Percentiles rank a stretch among this genome's conserved stretches.
phyloP scores from a whole-genome alignment of 768 basidiomycete species.

The Boletales sp. region DNA sequence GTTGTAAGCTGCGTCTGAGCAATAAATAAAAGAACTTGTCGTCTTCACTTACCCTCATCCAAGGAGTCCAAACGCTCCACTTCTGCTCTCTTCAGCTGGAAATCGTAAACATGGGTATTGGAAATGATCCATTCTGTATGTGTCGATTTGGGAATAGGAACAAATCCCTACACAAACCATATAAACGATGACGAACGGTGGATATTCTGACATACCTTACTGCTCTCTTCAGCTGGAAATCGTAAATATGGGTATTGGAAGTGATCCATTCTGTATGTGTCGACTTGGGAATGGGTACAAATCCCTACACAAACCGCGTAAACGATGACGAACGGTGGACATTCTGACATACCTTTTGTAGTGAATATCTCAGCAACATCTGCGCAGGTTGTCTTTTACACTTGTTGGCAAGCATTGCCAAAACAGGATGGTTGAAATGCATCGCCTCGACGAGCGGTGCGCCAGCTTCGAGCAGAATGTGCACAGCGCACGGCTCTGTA shows the following conservation, averaged over 20 bases:
- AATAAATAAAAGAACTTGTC: neutral
- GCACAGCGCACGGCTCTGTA: constrained; percentile 5
- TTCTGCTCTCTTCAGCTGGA: constrained; percentile 49
- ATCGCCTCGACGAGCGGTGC: constrained; percentile 37
- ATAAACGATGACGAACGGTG: neutral
- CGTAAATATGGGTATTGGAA: constrained; percentile 58
- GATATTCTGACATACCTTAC: constrained; percentile 43
- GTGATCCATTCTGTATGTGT: constrained; percentile 48
- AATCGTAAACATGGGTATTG: constrained; percentile 64
- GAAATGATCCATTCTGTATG: constrained; percentile 49
- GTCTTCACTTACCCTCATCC: constrained; percentile 44
- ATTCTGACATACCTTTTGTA: constrained; percentile 57
- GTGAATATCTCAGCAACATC: constrained; percentile 50
- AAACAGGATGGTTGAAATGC: constrained; percentile 58
- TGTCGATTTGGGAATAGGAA: constrained; percentile 65
- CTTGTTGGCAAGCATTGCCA: constrained; percentile 47
- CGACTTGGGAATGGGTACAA: constrained; percentile 65
- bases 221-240: constrained; percentile 55
- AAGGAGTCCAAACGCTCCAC: constrained; percentile 47
- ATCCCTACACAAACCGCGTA: constrained; percentile 22
- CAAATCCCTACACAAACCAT: constrained; percentile 28
- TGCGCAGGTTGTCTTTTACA: constrained; percentile 56
- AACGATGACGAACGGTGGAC: neutral
- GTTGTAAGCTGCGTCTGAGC: neutral
- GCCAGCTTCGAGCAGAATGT: constrained; percentile 61